Evolutionary conservation across 768 basidiomycete species (phyloP).

Genomic region (Amanita rimosa): DNA sequence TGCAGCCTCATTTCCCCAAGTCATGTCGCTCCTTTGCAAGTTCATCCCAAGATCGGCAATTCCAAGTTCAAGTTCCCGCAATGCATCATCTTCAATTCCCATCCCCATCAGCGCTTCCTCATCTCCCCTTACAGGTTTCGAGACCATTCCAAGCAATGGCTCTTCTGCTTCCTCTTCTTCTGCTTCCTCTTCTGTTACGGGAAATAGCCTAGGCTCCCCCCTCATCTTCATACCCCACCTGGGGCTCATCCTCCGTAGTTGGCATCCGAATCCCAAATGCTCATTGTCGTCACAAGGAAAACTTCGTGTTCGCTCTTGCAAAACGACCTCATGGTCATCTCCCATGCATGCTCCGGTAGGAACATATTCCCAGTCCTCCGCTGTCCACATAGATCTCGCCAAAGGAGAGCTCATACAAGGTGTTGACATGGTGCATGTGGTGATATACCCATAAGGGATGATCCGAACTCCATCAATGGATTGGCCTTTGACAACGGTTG

Average conservation of each 20-base stretch:
- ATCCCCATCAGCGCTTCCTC: constrained; percentile 13
- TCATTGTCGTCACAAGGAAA: not conserved
- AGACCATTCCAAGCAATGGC: not conserved
- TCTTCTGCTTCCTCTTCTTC: constrained; percentile 25
- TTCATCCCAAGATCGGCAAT: constrained; percentile 17
- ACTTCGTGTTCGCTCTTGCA: not conserved
- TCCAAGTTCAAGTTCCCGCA: constrained; percentile 21
- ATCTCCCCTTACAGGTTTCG: constrained; percentile 5
- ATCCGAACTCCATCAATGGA: not conserved
- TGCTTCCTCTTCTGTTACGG: constrained; percentile 29
- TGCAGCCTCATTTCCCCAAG: constrained; percentile 7
- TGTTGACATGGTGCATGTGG: constrained; percentile 33
- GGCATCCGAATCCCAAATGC: constrained; percentile 4
- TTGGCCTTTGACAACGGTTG: not conserved
- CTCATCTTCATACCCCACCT: not conserved
- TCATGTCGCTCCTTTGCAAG: constrained; percentile 16
- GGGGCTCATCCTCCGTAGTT: constrained; percentile 9
- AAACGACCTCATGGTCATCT: constrained; percentile 1
- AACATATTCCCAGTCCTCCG: constrained; percentile 22
- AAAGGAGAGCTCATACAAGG: constrained; percentile 44
- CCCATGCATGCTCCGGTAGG: not conserved
- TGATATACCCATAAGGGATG: constrained; percentile 6
- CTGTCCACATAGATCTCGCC: constrained; percentile 24
- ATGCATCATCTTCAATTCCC: constrained; percentile 13
- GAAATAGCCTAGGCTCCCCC: constrained; percentile 20